Evolutionary conservation across 345 rosid genomes (phyloP).

Genomic region (Hypericum perforatum): DNA sequence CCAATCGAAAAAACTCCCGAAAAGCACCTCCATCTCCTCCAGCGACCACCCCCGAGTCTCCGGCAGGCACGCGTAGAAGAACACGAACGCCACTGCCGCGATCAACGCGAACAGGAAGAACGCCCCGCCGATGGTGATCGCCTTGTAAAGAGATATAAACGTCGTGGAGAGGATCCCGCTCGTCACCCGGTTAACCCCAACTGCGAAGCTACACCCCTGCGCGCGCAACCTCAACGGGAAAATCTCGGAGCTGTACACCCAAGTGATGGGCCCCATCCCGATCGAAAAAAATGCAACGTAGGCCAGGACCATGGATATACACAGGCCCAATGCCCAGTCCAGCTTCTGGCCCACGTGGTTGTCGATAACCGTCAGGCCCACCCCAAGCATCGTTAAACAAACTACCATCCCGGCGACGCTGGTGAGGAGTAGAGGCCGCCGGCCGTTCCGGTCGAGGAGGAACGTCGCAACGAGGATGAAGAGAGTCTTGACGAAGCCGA

Average conservation of each 20-base stretch:
- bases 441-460: slow-evolving; percentile 7
- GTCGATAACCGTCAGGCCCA: slow-evolving; percentile 6
- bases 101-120: slow-evolving; percentile 17
- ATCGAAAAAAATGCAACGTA: slow-evolving; percentile 15
- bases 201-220: slow-evolving; percentile 12
- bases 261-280: slow-evolving; percentile 22
- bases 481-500: slow-evolving; percentile 12
- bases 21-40: slow-evolving; percentile 5
- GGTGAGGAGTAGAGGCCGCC: slow-evolving; percentile 12
- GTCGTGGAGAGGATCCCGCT: slow-evolving; percentile 18
- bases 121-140: slow-evolving; percentile 17
- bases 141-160: slow-evolving; percentile 17
- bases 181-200: slow-evolving; percentile 13
- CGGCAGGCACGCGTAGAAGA: slow-evolving; percentile 3
- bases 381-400: slow-evolving; percentile 1
- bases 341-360: slow-evolving; percentile 8
- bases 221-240: slow-evolving; percentile 13
- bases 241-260: slow-evolving; percentile 26
- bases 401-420: slow-evolving; percentile 12
- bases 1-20: slow-evolving; percentile 3
- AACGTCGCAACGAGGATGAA: slow-evolving; percentile 14
- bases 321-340: slow-evolving; percentile 18
- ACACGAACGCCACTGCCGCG: slow-evolving; percentile 8
- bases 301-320: slow-evolving; percentile 12
- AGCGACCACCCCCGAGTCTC: slow-evolving; percentile 10